Base-by-base conservation (phyloP, 352 stramenopile genomes). In the Pythium inflatum region DNA sequence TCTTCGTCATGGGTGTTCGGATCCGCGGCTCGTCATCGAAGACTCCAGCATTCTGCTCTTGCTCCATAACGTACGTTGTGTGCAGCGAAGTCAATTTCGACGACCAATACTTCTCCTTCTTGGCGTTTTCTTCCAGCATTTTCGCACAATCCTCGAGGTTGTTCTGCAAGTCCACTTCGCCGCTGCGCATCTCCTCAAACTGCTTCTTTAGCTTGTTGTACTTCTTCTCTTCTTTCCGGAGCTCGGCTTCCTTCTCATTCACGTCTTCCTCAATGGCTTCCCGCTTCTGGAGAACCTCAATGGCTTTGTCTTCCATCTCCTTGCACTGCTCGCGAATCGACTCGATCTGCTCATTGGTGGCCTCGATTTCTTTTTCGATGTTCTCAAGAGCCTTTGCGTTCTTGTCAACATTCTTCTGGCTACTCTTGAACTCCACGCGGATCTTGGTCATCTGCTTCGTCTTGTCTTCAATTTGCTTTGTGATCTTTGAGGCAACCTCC, bases 91-190 rank as follows among this genome's bases (percentile, higher is more conserved):
- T 78, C 13, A 95, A 74, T 78, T 95, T 92, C 22, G 74, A 85
- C 31, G 81, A 78, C 88, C 90, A 96, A 76, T 97, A 94, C 40
- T 75, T 79, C 33, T 92, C 84, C 72, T 97, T 98, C 70, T 92
- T 96, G 11, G 89, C 74, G 65, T 93, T 97, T 66, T 99, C 95
- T 55, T 96, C 88, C 16, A 98, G 78, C 66, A 95, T 88, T 69
- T 98, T 97, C 34, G 95, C 89, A 56, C 97, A 95, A 61, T 96
- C 87, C 58, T 99, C 95, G 40, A 98, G 74, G 66, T 97, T 92
- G 31, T 94, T 96, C 46, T 89, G 69, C 24, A 99, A 66, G 78
- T 99, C 96, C 6, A 99, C 92, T 75, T 99, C 96, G 12, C 83
- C 81, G 59, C 83, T 97, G 38, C 89, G 91, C 73, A 98, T 90